These are phyloP conservation scores for Phaffomyces thermotolerans DNA, from an alignment of 805 yeast genomes.

Conservation along the genomic window DNA sequence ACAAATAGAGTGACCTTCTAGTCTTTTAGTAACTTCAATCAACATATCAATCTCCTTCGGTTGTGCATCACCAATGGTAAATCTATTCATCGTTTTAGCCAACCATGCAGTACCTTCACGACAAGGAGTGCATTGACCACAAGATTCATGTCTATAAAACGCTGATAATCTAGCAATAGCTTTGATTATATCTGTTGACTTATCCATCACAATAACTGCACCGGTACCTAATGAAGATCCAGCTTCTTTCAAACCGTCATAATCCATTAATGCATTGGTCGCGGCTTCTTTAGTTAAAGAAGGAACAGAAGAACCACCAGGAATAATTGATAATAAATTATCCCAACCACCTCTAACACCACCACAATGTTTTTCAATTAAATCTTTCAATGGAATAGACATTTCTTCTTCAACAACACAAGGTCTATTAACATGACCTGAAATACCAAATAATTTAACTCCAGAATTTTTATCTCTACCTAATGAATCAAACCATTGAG, in stretches of 20 bases:
- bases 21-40: slow-evolving; percentile 74
- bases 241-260: slow-evolving; percentile 75
- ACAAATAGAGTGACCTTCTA: slow-evolving; percentile 89
- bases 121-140: slow-evolving; percentile 94
- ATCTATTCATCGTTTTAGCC: slow-evolving; percentile 76
- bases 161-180: slow-evolving; percentile 82
- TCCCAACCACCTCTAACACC: slow-evolving; percentile 94
- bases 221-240: slow-evolving; percentile 91
- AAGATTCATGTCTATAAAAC: slow-evolving; percentile 86
- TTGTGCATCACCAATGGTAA: slow-evolving; percentile 71
- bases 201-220: slow-evolving; percentile 87
- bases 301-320: slow-evolving; percentile 89
- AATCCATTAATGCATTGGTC: slow-evolving; percentile 75
- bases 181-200: slow-evolving; percentile 74
- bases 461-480: slow-evolving; percentile 85
- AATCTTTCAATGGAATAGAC: slow-evolving; percentile 80
- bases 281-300: slow-evolving; percentile 62
- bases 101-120: slow-evolving; percentile 91
- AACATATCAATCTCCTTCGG: slow-evolving; percentile 80
- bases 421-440: slow-evolving; percentile 88
- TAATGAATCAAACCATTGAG: slow-evolving; percentile 76
- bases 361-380: slow-evolving; percentile 84
- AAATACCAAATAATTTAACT: slow-evolving; percentile 76
- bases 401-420: slow-evolving; percentile 92
- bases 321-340: slow-evolving; percentile 77